Conservation (phyloP, 148 eudicot species). For the Rhododendron simsii region DNA sequence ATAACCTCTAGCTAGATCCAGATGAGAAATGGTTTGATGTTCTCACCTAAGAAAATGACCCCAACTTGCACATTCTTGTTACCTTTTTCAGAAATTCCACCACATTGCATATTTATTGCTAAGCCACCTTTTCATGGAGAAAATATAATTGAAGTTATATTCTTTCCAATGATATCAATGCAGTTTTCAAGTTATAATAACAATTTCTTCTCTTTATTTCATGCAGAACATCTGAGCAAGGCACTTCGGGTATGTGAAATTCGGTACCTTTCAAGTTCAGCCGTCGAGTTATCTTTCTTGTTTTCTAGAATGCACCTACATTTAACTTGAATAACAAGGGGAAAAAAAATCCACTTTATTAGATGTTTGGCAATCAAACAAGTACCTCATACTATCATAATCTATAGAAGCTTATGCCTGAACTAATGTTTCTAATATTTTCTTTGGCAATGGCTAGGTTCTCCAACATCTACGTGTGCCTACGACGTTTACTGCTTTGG, state of each 20-base stretch:
- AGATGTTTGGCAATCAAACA: not conserved
- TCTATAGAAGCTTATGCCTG: not conserved
- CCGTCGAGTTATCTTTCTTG: not conserved
- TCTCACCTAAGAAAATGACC: not conserved
- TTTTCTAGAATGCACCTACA: not conserved
- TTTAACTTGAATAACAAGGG: not conserved
- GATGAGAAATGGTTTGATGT: not conserved
- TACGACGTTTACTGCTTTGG: conserved; percentile 96
- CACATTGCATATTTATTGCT: not conserved
- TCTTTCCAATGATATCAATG: not conserved
- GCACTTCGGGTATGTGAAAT: conserved; percentile 61
- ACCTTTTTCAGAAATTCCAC: not conserved
- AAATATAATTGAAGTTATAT: not conserved
- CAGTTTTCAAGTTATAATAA: not conserved
- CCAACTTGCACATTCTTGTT: not conserved
- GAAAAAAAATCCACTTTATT: not conserved
- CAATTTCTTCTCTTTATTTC: conserved; percentile 14
- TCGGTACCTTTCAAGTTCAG: not conserved
- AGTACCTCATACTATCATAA: not conserved
- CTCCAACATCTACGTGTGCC: conserved; percentile 57
- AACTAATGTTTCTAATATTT: not conserved
- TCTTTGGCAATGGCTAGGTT: conserved; percentile 40
- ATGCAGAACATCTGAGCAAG: conserved; percentile 93
- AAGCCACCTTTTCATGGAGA: not conserved
- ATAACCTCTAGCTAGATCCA: not conserved